Evolutionary conservation across 164 flowering plant genomes (phyloP).

Genomic region (Santalum album): DNA sequence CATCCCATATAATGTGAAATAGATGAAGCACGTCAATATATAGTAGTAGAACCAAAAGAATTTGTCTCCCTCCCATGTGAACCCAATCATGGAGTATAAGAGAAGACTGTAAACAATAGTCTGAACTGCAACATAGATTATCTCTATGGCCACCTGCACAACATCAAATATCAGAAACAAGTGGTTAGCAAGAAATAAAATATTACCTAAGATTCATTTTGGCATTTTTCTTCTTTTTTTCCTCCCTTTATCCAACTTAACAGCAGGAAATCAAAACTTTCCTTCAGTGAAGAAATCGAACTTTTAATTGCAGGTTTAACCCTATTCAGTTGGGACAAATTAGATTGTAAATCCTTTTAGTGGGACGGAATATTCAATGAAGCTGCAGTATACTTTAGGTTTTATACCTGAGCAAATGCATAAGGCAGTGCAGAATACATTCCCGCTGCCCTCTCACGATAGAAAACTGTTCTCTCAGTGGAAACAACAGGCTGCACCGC

Average conservation of each 20-base stretch:
- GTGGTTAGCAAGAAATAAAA: not conserved
- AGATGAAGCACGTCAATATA: slow-evolving; percentile 38
- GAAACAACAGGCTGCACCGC: slow-evolving; percentile 46
- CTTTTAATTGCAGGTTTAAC: too few species aligned
- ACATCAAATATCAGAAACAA: not conserved
- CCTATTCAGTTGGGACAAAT: too few species aligned
- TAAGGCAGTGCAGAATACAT: slow-evolving; percentile 73
- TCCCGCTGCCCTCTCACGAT: slow-evolving; percentile 82
- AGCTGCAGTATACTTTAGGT: not conserved
- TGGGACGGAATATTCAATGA: too few species aligned
- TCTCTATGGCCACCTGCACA: slow-evolving; percentile 52
- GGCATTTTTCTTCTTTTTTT: not conserved
- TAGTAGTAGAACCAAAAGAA: slow-evolving; percentile 46
- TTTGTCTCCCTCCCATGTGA: slow-evolving; percentile 33
- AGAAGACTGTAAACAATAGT: slow-evolving; percentile 27
- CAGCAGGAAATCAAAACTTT: not conserved
- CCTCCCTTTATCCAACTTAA: too few species aligned
- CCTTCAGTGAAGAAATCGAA: too few species aligned
- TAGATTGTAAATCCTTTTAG: not conserved
- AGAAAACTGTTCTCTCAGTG: slow-evolving; percentile 65
- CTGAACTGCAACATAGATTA: slow-evolving; percentile 34
- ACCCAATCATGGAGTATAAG: slow-evolving; percentile 59
- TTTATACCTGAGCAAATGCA: slow-evolving; percentile 60
- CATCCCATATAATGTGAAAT: slow-evolving; percentile 63
- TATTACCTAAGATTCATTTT: too few species aligned